These are phyloP conservation scores for Fusarium sp. DNA, from an alignment of 2,329 filamentous ascomycete genomes.

Conservation along the genomic window DNA sequence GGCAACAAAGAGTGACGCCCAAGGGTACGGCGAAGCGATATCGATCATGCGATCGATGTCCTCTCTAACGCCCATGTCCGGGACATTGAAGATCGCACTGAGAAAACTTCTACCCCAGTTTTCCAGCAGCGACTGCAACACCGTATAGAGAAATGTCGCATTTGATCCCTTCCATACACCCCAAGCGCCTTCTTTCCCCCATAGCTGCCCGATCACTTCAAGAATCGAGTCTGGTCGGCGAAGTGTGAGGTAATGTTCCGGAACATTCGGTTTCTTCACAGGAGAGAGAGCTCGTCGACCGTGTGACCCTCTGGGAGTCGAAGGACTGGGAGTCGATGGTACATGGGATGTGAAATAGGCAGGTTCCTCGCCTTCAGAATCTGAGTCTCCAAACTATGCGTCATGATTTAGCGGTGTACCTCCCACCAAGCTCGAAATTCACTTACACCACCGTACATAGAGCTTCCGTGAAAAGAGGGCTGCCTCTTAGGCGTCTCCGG, in stretches of 20 bases:
- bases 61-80: constrained; percentile 79
- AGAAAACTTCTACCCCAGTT: constrained; percentile 91
- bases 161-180: constrained; percentile 96
- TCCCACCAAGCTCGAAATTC: not conserved
- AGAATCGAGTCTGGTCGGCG: constrained; percentile 81
- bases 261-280: constrained; percentile 46
- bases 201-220: constrained; percentile 86
- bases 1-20: constrained; percentile 79
- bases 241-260: constrained; percentile 71
- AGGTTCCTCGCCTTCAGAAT: constrained; percentile 79
- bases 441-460: constrained; percentile 50
- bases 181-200: constrained; percentile 87
- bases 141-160: constrained; percentile 87
- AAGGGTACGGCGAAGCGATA: constrained; percentile 80
- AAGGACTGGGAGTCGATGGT: constrained; percentile 63
- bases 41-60: constrained; percentile 78
- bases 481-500: constrained; percentile 42
- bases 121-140: constrained; percentile 86
- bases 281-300: constrained; percentile 46
- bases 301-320: constrained; percentile 44
- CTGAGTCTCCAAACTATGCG: constrained; percentile 59
- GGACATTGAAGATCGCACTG: constrained; percentile 89
- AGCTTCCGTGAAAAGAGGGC: constrained; percentile 45
- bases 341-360: constrained; percentile 81
- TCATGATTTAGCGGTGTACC: constrained; percentile 37